These are phyloP conservation scores for Dothistroma pini DNA, from an alignment of 2,329 filamentous ascomycete species.

Conservation along the genomic window DNA sequence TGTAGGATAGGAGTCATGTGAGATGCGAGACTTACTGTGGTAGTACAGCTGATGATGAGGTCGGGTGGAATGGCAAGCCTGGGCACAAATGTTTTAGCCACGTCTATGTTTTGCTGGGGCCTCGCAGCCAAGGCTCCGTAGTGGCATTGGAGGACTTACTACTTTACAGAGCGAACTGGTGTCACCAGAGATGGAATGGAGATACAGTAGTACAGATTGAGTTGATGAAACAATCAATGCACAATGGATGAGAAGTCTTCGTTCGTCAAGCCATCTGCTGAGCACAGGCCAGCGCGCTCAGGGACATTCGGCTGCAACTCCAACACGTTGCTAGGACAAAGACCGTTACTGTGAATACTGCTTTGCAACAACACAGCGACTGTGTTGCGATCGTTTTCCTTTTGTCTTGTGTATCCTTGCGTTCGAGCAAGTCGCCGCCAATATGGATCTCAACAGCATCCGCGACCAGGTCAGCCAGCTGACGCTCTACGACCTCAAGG, in stretches of 20 bases:
- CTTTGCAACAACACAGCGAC: neutral
- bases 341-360: neutral
- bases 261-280: neutral
- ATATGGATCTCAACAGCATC: conserved; percentile 81
- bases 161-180: neutral
- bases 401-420: neutral
- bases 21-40: neutral
- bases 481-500: conserved; percentile 92
- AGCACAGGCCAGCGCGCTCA: neutral
- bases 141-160: neutral
- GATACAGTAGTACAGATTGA: neutral
- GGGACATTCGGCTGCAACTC: neutral
- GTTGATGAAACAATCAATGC: neutral
- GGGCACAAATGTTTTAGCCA: neutral
- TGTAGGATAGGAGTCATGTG: neutral
- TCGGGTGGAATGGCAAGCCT: neutral
- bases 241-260: neutral
- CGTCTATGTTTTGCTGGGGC: neutral
- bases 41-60: conserved; percentile 2
- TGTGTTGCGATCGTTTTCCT: neutral
- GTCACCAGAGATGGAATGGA: neutral
- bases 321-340: neutral
- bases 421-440: conserved; percentile 25
- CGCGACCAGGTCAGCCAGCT: conserved; percentile 87
- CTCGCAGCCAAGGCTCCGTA: neutral